These are phyloP conservation scores for Hapsidospora chrysogenum DNA, from an alignment of 495 filamentous ascomycete genomes.

Conservation along the genomic window DNA sequence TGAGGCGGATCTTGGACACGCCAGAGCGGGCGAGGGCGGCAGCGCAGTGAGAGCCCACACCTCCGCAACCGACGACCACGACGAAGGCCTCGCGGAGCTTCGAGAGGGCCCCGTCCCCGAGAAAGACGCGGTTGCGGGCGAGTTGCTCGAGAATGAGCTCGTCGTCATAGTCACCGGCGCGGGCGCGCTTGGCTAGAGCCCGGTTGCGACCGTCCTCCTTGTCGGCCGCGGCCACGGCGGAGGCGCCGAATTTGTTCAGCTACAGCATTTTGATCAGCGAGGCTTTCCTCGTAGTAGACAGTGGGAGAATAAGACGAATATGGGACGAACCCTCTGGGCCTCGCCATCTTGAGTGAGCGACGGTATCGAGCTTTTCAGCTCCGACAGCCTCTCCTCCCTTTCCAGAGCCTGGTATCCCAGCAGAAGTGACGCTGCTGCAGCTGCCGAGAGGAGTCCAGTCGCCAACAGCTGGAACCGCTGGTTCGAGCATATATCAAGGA, in stretches of 20 bases:
- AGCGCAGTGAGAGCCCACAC: constrained; percentile 83
- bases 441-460: constrained; percentile 60
- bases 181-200: constrained; percentile 61
- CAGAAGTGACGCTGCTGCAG: constrained; percentile 54
- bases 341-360: constrained; percentile 20
- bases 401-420: constrained; percentile 53
- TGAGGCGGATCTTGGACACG: constrained; percentile 67
- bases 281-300: background rate
- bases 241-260: constrained; percentile 56
- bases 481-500: constrained; percentile 15
- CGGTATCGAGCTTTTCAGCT: constrained; percentile 62
- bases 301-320: background rate
- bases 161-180: constrained; percentile 83
- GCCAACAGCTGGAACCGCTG: constrained; percentile 47
- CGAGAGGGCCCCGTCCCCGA: constrained; percentile 61
- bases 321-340: constrained; percentile 13
- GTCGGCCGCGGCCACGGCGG: constrained; percentile 31
- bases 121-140: constrained; percentile 84
- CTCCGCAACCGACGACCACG: constrained; percentile 82
- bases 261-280: background rate
- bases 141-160: constrained; percentile 92
- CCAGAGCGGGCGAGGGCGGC: constrained; percentile 80
- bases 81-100: constrained; percentile 70
- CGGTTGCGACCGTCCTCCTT: constrained; percentile 68
- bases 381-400: constrained; percentile 41